These are phyloP conservation scores for Podila minutissima DNA, from an alignment of 192 early-diverging fungal genomes.

Conservation along the genomic window DNA sequence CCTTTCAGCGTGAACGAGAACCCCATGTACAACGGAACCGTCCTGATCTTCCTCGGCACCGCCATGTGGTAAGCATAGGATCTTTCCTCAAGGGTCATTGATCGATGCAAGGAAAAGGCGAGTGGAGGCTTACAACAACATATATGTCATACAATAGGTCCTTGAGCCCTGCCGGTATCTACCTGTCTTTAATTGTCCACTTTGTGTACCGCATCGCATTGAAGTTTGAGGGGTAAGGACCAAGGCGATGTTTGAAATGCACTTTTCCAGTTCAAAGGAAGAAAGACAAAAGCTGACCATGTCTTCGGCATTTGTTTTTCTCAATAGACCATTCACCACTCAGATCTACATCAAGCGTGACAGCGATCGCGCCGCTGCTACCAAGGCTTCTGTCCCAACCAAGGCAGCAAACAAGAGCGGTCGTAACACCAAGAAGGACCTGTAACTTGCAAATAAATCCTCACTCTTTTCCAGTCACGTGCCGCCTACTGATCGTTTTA, in stretches of 20 bases:
- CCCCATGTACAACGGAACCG: slow-evolving; percentile 96
- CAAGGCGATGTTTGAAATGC: not conserved
- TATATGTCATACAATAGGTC: slow-evolving; percentile 52
- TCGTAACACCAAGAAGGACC: slow-evolving; percentile 33
- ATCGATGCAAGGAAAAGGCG: not conserved
- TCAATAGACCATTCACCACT: slow-evolving; percentile 74
- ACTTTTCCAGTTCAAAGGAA: too few species aligned
- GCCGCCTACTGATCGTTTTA: too few species aligned
- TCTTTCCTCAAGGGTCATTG: too few species aligned
- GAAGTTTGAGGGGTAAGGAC: slow-evolving; percentile 77
- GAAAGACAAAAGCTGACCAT: not conserved
- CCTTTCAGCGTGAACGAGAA: slow-evolving; percentile 93
- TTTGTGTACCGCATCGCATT: slow-evolving; percentile 82
- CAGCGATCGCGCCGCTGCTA: slow-evolving; percentile 11
- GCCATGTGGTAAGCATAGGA: slow-evolving; percentile 76
- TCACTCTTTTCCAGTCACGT: not conserved
- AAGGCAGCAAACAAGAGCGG: slow-evolving; percentile 7
- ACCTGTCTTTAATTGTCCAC: slow-evolving; percentile 74
- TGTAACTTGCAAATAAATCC: not conserved
- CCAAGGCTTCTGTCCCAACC: slow-evolving; percentile 1
- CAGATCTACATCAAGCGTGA: slow-evolving; percentile 78
- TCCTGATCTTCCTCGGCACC: slow-evolving; percentile 84
- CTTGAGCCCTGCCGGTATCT: slow-evolving; percentile 76
- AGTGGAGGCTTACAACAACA: not conserved
- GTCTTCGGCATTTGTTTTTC: not conserved